Evolutionary conservation across 169 alveolate genomes (phyloP), one percentile per base, ranked within the genome.

Genomic region (Plasmodium ovale): DNA sequence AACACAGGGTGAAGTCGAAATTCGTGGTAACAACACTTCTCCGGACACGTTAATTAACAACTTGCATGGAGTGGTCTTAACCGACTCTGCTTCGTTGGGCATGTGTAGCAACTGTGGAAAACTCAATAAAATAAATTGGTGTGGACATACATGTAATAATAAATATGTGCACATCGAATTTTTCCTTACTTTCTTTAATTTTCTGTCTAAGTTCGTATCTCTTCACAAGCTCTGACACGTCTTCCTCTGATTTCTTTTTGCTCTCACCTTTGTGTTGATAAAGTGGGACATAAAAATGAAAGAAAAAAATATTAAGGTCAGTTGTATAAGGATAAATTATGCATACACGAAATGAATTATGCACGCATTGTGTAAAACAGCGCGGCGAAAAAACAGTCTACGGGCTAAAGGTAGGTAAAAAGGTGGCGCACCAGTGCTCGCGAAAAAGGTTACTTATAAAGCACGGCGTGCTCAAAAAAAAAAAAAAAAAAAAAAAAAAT

Each of bases 141-240:
- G 7, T 54, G 9, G 5, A 39, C 27, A 54, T 21, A 54, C 21
- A 54, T 54, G 25, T 19, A 54, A 31, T n/a, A 29, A 64, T 33
- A 12, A 64, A n/a, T 64, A 19, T 9, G 37, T 16, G 23, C 49
- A 64, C n/a, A 64, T 64, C 7, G 29, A 64, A 16, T 44, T 42
- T 47, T 59, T 49, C 21, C 37, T 60, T 65, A 79, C 89, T 79
- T 79, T 79, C 89, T 79, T 79, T 79, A 47, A 79, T 54, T 56
- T 79, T 79, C 65, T 79, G 89, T 65, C 89, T 79, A 68, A 79
- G 89, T 44, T 79, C 70, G 58, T 79, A 79, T 79, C 89, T 79
- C 42, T 79, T 65, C 89, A 79, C 51, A 56, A 79, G 71, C 4
- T 79, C 53, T 56, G 84, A 19, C 29, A 79, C 47, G 58, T 65